A percentile compares a stretch with the other conserved stretches of the same genome.
Evolutionary conservation across 176 grass and related monocot genomes (phyloP).

Genomic region (Musa itinerans): DNA sequence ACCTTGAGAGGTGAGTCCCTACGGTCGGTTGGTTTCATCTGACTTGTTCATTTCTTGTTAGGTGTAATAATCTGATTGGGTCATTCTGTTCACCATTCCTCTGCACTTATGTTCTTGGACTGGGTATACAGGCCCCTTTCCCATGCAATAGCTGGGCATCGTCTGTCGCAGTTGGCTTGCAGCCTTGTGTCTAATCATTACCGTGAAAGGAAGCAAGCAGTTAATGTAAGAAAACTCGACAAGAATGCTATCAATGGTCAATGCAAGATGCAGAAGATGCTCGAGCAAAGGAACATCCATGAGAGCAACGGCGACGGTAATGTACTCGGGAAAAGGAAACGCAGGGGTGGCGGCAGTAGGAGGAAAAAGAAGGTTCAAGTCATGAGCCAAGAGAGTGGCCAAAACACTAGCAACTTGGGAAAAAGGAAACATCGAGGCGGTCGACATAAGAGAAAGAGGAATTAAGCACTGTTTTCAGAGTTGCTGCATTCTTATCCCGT

Average conservation of each 20-base stretch:
- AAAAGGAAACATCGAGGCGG: background rate
- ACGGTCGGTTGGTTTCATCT: background rate
- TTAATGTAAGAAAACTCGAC: background rate
- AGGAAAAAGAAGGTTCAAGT: background rate
- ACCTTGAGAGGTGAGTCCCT: conserved; percentile 18
- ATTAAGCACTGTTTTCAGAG: background rate
- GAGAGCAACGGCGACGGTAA: background rate
- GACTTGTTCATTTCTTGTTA: background rate
- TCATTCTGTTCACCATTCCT: background rate
- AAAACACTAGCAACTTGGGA: background rate
- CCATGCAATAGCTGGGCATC: conserved; percentile 12
- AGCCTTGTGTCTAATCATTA: conserved; percentile 19
- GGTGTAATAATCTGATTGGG: background rate
- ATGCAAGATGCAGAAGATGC: conserved; percentile 4
- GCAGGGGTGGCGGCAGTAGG: background rate
- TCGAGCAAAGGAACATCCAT: background rate
- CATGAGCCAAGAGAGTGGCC: background rate
- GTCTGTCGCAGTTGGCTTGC: conserved; percentile 10
- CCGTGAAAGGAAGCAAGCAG: conserved; percentile 6
- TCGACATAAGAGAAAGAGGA: background rate
- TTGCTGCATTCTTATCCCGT: background rate
- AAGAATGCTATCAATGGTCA: background rate
- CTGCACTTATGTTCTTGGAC: background rate
- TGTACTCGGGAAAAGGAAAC: conserved; percentile 31
- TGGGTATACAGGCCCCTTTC: conserved; percentile 12